Base-by-base conservation (phyloP, 495 filamentous ascomycete genomes). In the Penicillium atrosanguineum region DNA sequence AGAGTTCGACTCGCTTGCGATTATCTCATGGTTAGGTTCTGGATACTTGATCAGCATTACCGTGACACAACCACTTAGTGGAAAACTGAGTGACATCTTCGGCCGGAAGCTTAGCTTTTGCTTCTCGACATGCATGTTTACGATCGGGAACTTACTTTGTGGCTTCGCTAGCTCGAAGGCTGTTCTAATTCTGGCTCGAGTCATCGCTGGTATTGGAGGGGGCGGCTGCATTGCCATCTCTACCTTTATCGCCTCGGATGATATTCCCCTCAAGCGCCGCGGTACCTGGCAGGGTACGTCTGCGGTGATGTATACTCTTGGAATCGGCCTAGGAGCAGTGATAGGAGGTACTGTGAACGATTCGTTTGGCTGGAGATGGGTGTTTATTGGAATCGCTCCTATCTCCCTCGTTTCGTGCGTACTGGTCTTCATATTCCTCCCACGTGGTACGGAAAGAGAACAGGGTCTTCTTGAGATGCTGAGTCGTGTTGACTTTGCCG, bases 11-110 rank as follows among this genome's bases (percentile, higher is more conserved):
- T 61, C 58, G 4, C 19, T 53, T 1, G 7, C 53, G 14, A 44
- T 61, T 4, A 51, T 61, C 40, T 61, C 58, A 53, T 61, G 58
- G 58, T 45, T 61, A 12, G 58, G 49, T 3, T 46, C 58, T 0
- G 58, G 49, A 15, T 61, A 61, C 18, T 50, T 61, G 1, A 56
- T 61, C 23, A 53, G 53, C 14, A 40, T 56, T 0, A 56, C 58
- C 18, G 58, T 53, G 7, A 61, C 50, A n/a, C 58, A 61, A 25
- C 58, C 53, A 5, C 53, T 61, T 19, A 56, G 53, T 12, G 53
- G 49, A n/a, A 61, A 56, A 50, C 34, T 61, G 42, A 61, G 49
- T 44, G 58, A 61, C 20, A 61, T 61, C 15, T 61, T 57, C 34
- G 58, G 58, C 16, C 58, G 58, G 12, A 41, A 44, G 21, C 47